A percentile compares a stretch with the other conserved stretches of the same genome.
Conservation (phyloP, 108 stramenopile species). For the Cyclotella kingstonii region DNA sequence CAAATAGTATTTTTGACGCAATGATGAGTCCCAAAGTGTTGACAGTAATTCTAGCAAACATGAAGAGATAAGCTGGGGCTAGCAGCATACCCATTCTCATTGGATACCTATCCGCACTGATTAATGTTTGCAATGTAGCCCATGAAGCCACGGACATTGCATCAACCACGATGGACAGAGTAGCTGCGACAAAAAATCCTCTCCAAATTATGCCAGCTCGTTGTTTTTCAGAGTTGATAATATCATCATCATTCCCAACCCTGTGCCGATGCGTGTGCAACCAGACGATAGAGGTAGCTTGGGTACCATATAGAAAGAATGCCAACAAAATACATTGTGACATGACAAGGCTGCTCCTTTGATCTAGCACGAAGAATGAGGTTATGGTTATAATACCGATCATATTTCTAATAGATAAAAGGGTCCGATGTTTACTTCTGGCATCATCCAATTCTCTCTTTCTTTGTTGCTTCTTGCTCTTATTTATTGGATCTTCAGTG, state of each 20-base stretch:
- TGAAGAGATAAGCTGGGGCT: slow-evolving; percentile 17
- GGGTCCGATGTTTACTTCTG: slow-evolving; percentile 21
- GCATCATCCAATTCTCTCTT: slow-evolving; percentile 37
- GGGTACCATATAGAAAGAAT: slow-evolving; percentile 35
- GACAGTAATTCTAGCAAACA: slow-evolving; percentile 18
- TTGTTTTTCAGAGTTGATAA: slow-evolving; percentile 28
- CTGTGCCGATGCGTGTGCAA: slow-evolving; percentile 18
- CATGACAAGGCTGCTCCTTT: slow-evolving; percentile 20
- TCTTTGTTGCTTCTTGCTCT: slow-evolving; percentile 24
- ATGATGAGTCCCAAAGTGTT: slow-evolving; percentile 29
- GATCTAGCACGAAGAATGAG: slow-evolving; percentile 25
- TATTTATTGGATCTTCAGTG: slow-evolving; percentile 18
- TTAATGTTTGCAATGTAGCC: slow-evolving; percentile 25
- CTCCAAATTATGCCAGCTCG: slow-evolving; percentile 51
- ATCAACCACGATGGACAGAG: slow-evolving; percentile 47
- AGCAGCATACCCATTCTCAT: slow-evolving; percentile 16
- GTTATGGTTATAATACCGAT: slow-evolving; percentile 19
- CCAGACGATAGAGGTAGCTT: slow-evolving; percentile 30
- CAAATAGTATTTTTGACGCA: slow-evolving; percentile 37
- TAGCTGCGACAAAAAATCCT: slow-evolving; percentile 42
- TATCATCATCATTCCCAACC: slow-evolving; percentile 31
- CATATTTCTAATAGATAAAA: slow-evolving; percentile 22
- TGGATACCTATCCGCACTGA: background rate
- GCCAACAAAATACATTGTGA: slow-evolving; percentile 24
- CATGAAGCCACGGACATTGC: slow-evolving; percentile 62